A percentile compares a stretch with the other conserved stretches of the same genome.
Evolutionary conservation across 768 basidiomycete genomes (phyloP).

Genomic region (Leccinum disarticulatum): DNA sequence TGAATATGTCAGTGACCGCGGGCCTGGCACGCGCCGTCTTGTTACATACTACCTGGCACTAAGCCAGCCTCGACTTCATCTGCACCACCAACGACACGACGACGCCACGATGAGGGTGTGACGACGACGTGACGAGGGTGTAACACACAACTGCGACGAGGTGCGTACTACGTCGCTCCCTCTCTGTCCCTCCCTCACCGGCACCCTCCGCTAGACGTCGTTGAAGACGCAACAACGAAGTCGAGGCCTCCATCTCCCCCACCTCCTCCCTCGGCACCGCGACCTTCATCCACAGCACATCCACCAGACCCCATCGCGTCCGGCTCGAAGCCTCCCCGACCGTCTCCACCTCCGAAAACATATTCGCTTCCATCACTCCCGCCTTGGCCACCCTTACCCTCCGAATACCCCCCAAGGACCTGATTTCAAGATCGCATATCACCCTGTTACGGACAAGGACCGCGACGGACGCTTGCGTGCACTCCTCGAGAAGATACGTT

Average conservation of each 20-base stretch:
- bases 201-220: too few species aligned
- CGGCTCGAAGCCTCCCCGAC: conserved; percentile 20
- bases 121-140: too few species aligned
- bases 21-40: too few species aligned
- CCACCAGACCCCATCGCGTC: conserved; percentile 31
- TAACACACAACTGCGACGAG: too few species aligned
- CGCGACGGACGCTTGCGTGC: conserved; percentile 38
- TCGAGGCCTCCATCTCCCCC: conserved; percentile 32
- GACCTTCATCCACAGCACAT: conserved; percentile 18
- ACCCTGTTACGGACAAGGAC: conserved; percentile 53
- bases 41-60: too few species aligned
- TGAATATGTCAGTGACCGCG: too few species aligned
- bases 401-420: conserved; percentile 48
- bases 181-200: too few species aligned
- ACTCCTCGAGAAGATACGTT: conserved; percentile 43
- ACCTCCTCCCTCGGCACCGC: conserved; percentile 13
- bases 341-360: conserved; percentile 28
- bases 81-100: too few species aligned
- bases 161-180: too few species aligned
- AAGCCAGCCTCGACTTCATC: too few species aligned
- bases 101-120: too few species aligned
- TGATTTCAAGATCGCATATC: conserved; percentile 63
- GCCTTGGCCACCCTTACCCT: conserved; percentile 55
- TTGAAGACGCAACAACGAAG: background rate
- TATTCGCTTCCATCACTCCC: conserved; percentile 47